Evolutionary conservation across 1,284 basidiomycete genomes (phyloP), one percentile per base, ranked within the genome.

Genomic region (Agroathelia rolfsii): DNA sequence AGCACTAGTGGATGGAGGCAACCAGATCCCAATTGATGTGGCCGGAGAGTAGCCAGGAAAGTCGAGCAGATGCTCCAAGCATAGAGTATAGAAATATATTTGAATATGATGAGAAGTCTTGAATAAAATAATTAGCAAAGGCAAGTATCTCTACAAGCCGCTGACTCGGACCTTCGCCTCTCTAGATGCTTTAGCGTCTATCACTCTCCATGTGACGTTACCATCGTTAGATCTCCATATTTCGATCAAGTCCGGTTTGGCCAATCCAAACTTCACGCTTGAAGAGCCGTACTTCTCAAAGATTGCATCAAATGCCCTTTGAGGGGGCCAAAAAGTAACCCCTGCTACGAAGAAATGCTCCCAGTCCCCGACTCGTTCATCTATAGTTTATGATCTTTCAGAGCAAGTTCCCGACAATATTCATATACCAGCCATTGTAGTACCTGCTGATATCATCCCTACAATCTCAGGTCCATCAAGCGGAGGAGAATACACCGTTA

Each of bases 51-150:
- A 64, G 16, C 48, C 47, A 7, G 54, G 47, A 20, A 37, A 36
- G 6, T 49, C 46, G 17, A 69, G 52, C 7, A 67, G 44, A 35
- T 56, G 48, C n/a, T 49, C 44, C 16, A 69, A 48, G 37, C 65
- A 69, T 8, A 64, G 37, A 7, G 58, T 59, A 42, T 69, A 68
- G 39, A 59, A 72, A 49, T 59, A 72, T 40, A 60, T 66, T 51
- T 59, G 70, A 39, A 59, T 66, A 47, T 56, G 69, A 51, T 58
- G 72, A 36, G 56, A 67, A 35, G 58, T 68, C 70, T 74, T 38
- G 3, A 30, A 28, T 24, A 15, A 18, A 17, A 16, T 30, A 61
- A 9, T n/a, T n/a, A 13, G 10, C 7, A 13, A 10, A 23, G 9
- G 27, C n/a, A 18, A 6, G 14, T n/a, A n/a, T n/a, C n/a, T n/a